A percentile compares a stretch with the other conserved stretches of the same genome.
phyloP scores from a whole-genome alignment of 2,329 filamentous ascomycete species.

The Monosporascus sp. region DNA sequence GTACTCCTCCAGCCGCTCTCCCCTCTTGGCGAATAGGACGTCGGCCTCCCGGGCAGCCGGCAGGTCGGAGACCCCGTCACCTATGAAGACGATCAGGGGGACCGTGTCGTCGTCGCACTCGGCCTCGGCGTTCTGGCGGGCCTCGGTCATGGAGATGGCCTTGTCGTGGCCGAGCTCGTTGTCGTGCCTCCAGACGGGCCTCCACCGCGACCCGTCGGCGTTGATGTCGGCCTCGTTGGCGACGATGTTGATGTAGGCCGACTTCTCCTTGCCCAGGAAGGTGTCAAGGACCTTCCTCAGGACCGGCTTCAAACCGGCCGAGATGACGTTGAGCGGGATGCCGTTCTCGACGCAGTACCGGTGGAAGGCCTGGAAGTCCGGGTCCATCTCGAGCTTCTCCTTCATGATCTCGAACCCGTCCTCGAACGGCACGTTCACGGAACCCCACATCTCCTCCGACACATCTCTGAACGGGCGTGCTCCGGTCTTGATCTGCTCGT shows the following conservation, averaged over 20 bases:
- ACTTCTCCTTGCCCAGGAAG: conserved; percentile 57
- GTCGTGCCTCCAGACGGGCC: conserved; percentile 62
- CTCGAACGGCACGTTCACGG: conserved; percentile 60
- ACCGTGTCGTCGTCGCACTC: conserved; percentile 55
- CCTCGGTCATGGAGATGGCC: conserved; percentile 58
- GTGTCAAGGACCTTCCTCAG: conserved; percentile 56
- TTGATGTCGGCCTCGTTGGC: conserved; percentile 61
- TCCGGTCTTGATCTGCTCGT: conserved; percentile 59
- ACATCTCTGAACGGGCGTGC: conserved; percentile 63
- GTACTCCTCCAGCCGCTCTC: conserved; percentile 60
- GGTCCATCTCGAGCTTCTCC: conserved; percentile 56
- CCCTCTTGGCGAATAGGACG: conserved; percentile 62
- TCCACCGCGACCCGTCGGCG: conserved; percentile 55
- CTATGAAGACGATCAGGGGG: conserved; percentile 64
- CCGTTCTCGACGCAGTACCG: conserved; percentile 56
- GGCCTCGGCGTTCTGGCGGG: conserved; percentile 47
- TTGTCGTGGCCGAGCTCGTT: conserved; percentile 64
- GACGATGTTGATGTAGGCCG: conserved; percentile 58
- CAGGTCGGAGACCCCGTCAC: conserved; percentile 64
- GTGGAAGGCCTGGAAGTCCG: conserved; percentile 60
- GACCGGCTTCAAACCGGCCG: conserved; percentile 61
- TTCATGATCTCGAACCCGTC: conserved; percentile 63
- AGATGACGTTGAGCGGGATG: conserved; percentile 67
- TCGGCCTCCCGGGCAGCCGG: conserved; percentile 62
- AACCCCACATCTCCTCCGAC: conserved; percentile 69